phyloP scores from a whole-genome alignment of 169 alveolate genomes.

The Plasmodium vivax region DNA sequence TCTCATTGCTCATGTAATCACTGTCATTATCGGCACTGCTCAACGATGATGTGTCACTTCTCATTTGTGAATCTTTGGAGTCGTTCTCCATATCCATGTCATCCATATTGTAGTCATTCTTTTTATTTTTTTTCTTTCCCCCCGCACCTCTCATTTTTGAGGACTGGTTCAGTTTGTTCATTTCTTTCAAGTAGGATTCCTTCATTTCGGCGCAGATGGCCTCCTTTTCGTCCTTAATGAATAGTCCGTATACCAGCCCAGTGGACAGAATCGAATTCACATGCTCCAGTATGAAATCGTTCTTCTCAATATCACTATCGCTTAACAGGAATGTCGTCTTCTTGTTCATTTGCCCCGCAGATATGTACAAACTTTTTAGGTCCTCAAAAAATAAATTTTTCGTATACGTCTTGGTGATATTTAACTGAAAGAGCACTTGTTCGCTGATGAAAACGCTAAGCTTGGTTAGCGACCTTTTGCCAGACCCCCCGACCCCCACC shows the following conservation, averaged over 20 bases:
- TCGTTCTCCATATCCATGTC: slow-evolving; percentile 31
- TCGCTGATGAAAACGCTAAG: slow-evolving; percentile 93
- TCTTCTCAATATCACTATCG: slow-evolving; percentile 95
- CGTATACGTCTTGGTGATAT: slow-evolving; percentile 92
- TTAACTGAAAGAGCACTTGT: slow-evolving; percentile 89
- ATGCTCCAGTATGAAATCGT: slow-evolving; percentile 94
- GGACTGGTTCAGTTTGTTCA: slow-evolving; percentile 79
- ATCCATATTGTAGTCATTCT: slow-evolving; percentile 17
- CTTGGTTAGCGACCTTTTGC: slow-evolving; percentile 96
- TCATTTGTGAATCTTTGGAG: slow-evolving; percentile 34
- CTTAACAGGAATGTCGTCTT: slow-evolving; percentile 95
- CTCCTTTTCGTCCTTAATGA: slow-evolving; percentile 94
- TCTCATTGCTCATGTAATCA: slow-evolving; percentile 74
- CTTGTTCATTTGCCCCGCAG: slow-evolving; percentile 92
- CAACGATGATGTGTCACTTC: slow-evolving; percentile 75
- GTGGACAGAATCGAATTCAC: slow-evolving; percentile 94
- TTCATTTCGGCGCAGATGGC: slow-evolving; percentile 89
- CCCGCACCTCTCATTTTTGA: slow-evolving; percentile 81
- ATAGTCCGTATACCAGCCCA: slow-evolving; percentile 96
- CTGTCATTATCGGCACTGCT: slow-evolving; percentile 76
- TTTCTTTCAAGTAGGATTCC: slow-evolving; percentile 73
- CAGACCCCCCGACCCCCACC: slow-evolving; percentile 99
- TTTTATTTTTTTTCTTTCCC: slow-evolving; percentile 77
- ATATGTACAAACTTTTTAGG: slow-evolving; percentile 89
- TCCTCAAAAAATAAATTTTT: slow-evolving; percentile 93